phyloP scores from a whole-genome alignment of 176 grass and related monocot genomes.

The Aegilops umbellulata region DNA sequence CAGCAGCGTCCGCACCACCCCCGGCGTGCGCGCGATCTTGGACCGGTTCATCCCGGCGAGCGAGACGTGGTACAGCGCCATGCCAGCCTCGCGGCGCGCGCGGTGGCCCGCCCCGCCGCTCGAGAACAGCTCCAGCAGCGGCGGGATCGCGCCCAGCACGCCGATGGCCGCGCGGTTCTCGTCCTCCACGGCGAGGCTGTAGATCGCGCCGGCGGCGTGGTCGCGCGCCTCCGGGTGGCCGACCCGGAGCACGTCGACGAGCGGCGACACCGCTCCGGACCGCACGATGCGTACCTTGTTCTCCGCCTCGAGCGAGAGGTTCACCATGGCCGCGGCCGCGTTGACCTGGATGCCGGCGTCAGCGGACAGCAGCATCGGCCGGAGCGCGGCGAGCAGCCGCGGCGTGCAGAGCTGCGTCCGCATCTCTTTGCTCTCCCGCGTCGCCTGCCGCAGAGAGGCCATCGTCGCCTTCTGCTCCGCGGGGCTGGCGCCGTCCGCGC shows the following conservation, averaged over 20 bases:
- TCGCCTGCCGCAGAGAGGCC: conserved; percentile 64
- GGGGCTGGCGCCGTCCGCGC: conserved; percentile 21
- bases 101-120: conserved; percentile 26
- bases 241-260: conserved; percentile 60
- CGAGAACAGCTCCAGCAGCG: conserved; percentile 66
- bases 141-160: conserved; percentile 78
- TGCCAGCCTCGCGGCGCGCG: conserved; percentile 72
- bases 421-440: conserved; percentile 53
- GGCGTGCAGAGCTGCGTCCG: conserved; percentile 65
- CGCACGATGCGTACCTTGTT: conserved; percentile 83
- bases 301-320: conserved; percentile 73
- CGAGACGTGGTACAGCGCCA: conserved; percentile 88
- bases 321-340: conserved; percentile 64
- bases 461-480: conserved; percentile 61
- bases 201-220: conserved; percentile 81
- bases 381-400: conserved; percentile 61
- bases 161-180: conserved; percentile 86
- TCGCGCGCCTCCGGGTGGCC: conserved; percentile 70
- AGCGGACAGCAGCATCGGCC: conserved; percentile 66
- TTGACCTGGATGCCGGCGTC: conserved; percentile 64
- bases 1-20: conserved; percentile 62
- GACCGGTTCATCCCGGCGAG: conserved; percentile 64
- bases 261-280: conserved; percentile 68
- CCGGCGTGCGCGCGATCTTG: conserved; percentile 68
- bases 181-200: conserved; percentile 80